Conservation (phyloP, 176 grass and related monocot species). For the Aegilops bicornis region DNA sequence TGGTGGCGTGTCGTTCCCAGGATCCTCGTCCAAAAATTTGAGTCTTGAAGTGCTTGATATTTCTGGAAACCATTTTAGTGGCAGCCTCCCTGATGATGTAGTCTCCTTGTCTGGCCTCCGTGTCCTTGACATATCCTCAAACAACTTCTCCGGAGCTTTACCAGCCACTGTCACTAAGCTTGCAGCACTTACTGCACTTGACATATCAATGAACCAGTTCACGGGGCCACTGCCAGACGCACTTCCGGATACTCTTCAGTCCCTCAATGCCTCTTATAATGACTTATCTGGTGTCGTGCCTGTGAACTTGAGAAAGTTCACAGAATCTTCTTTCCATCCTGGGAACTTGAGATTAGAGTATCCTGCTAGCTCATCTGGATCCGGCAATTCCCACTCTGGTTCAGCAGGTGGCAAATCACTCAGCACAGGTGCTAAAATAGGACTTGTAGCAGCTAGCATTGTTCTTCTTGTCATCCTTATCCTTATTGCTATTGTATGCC, state of each 20-base stretch:
- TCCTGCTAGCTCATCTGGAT: conserved; percentile 61
- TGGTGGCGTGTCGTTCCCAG: conserved; percentile 58
- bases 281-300: conserved; percentile 91
- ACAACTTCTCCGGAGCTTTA: conserved; percentile 82
- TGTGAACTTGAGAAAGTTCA: conserved; percentile 85
- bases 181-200: conserved; percentile 59
- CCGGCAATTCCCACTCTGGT: conserved; percentile 43
- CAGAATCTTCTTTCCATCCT: conserved; percentile 97
- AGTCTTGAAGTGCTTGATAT: conserved; percentile 78
- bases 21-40: conserved; percentile 53
- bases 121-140: conserved; percentile 79
- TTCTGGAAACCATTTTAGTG: conserved; percentile 81
- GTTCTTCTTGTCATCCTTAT: conserved; percentile 67
- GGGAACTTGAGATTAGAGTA: conserved; percentile 84
- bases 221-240: conserved; percentile 67
- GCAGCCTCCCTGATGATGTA: conserved; percentile 77
- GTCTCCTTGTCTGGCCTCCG: conserved; percentile 61
- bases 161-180: conserved; percentile 64
- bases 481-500: conserved; percentile 53
- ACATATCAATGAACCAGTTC: conserved; percentile 83
- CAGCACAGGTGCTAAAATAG: conserved; percentile 51
- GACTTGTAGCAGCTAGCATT: conserved; percentile 60
- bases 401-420: conserved; percentile 45
- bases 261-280: conserved; percentile 91
- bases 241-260: conserved; percentile 60